A percentile compares a stretch with the other conserved stretches of the same genome.
Conservation (phyloP, 805 yeast genomes). For the Ogataea nonfermentans region DNA sequence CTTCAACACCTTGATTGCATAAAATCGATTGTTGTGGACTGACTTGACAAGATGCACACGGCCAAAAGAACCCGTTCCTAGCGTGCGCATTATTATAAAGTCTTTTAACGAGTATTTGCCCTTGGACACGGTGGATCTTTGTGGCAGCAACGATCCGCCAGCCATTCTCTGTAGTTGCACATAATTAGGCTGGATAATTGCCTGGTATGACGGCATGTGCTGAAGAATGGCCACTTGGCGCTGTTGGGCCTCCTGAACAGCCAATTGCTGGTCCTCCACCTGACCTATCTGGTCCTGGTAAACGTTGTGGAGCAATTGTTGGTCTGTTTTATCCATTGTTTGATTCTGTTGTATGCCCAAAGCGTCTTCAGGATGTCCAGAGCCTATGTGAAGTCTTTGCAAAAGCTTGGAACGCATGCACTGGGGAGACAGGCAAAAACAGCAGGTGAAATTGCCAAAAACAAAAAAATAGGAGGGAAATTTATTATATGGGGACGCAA, state of each 20-base stretch:
- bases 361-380: slow-evolving; percentile 20
- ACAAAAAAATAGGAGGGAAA: slow-evolving; percentile 3
- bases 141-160: slow-evolving; percentile 32
- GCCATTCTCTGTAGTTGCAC: slow-evolving; percentile 27
- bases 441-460: slow-evolving; percentile 11
- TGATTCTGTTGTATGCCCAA: slow-evolving; percentile 1
- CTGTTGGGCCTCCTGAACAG: slow-evolving; percentile 32
- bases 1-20: slow-evolving; percentile 58
- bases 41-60: slow-evolving; percentile 58
- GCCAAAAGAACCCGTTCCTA: slow-evolving; percentile 64
- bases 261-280: slow-evolving; percentile 17
- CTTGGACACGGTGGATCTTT: slow-evolving; percentile 40
- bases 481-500: too few relatives aligned
- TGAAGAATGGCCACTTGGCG: slow-evolving; percentile 31
- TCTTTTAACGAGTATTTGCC: slow-evolving; percentile 57
- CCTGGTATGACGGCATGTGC: slow-evolving; percentile 36
- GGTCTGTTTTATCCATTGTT: slow-evolving; percentile 17
- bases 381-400: slow-evolving; percentile 26
- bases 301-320: slow-evolving; percentile 24
- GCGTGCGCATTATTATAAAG: slow-evolving; percentile 55
- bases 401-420: slow-evolving; percentile 28
- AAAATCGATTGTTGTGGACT: slow-evolving; percentile 57
- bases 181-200: slow-evolving; percentile 35
- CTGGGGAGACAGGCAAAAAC: slow-evolving; percentile 6
- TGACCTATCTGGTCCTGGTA: slow-evolving; percentile 9